These are phyloP conservation scores for Urtica urens DNA, from an alignment of 306 rosid genomes.

Conservation along the genomic window DNA sequence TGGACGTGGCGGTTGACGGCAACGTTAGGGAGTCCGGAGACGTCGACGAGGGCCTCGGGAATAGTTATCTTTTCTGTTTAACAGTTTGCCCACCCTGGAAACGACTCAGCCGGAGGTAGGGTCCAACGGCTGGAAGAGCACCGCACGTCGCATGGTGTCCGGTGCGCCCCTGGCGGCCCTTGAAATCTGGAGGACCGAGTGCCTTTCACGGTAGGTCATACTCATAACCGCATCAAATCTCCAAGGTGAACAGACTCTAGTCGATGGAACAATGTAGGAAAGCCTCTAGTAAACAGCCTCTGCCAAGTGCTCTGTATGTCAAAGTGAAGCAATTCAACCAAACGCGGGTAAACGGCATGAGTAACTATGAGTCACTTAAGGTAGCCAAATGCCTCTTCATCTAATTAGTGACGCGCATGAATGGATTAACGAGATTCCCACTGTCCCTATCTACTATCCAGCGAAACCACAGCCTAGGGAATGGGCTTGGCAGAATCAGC, in stretches of 20 bases:
- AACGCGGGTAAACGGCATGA: background rate
- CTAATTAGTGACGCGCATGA: conserved; percentile 62
- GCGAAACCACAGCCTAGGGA: no score
- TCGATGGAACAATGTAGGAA: background rate
- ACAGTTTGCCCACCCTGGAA: conserved; percentile 6
- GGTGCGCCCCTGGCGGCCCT: conserved; percentile 2
- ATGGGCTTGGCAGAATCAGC: no score
- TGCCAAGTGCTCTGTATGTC: background rate
- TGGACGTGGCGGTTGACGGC: conserved; percentile 10
- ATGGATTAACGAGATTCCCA: no score
- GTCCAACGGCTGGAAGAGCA: conserved; percentile 5
- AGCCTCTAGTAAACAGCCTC: background rate
- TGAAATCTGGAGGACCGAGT: conserved; percentile 2
- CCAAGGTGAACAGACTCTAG: no score
- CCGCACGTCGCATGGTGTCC: conserved; percentile 6
- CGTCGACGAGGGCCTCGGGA: conserved; percentile 5
- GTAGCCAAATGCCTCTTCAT: conserved; percentile 67
- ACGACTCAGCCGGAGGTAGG: conserved; percentile 11
- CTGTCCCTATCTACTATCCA: no score
- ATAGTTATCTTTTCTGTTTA: conserved; percentile 16
- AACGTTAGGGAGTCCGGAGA: conserved; percentile 13
- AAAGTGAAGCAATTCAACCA: conserved; percentile 1
- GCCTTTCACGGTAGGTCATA: no score
- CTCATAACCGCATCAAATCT: no score
- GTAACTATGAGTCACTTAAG: conserved; percentile 10